Evolutionary conservation across 129 eudicot genomes (phyloP).

Genomic region (Artemisia annua): DNA sequence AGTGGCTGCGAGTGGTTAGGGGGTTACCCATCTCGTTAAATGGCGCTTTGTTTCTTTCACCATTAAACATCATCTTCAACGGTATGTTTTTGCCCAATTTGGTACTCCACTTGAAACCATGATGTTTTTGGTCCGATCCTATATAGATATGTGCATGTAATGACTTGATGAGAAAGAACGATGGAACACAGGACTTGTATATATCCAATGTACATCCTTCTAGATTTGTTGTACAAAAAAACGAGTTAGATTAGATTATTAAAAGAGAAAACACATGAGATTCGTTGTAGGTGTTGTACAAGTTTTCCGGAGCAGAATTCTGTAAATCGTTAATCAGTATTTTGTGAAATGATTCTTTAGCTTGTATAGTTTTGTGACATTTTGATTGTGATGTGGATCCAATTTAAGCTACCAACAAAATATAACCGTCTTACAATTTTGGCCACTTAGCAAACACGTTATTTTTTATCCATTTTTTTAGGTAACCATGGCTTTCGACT

Average conservation of each 20-base stretch:
- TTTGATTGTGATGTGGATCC: neutral
- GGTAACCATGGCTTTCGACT: too few species aligned
- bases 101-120: neutral
- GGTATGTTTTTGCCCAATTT: conserved; percentile 1
- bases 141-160: conserved; percentile 10
- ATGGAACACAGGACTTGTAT: neutral
- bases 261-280: neutral
- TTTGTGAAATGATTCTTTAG: neutral
- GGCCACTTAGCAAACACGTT: too few species aligned
- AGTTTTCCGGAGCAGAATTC: neutral
- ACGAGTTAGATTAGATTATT: neutral
- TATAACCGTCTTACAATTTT: too few species aligned
- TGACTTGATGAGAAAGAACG: conserved; percentile 10
- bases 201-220: neutral
- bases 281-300: neutral
- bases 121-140: neutral
- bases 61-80: conserved; percentile 10
- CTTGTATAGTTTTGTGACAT: neutral
- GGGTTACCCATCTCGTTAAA: conserved; percentile 2
- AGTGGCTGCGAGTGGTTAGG: conserved; percentile 21
- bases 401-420: too few species aligned
- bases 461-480: too few species aligned
- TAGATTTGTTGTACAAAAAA: conserved; percentile 6
- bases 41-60: conserved; percentile 9
- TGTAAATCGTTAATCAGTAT: conserved; percentile 6